Base-by-base conservation (phyloP, 176 grass and related monocot genomes). In the Triticum urartu region DNA sequence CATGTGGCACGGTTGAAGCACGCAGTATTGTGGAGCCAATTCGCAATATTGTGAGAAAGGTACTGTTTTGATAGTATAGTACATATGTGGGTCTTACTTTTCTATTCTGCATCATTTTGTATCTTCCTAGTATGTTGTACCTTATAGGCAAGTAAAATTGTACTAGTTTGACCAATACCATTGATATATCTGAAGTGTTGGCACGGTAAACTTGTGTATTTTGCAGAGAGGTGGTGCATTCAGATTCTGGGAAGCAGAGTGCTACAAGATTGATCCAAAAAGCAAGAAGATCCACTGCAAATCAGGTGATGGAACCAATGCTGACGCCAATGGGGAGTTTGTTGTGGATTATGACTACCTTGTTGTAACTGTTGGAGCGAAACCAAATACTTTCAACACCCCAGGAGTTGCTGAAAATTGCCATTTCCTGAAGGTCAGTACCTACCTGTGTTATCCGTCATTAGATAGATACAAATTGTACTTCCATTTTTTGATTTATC, bases 1-100 rank as follows among this genome's bases (percentile, higher is more conserved):
- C 96, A 68, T 98, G 96, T 79, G 96, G 96, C 47, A 94, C 96
- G 11, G 96, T 98, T 64, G 96, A 98, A 89, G 88, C 93, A 65
- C 91, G 96, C 35, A 98, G 96, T 72, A 95, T 98, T 35, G 93
- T 98, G 10, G 96, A 98, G 75, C 90, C 96, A 43, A 89, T 98
- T 75, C 93, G 93, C 84, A 98, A 90, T 68, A 92, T 98, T 6
- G 86, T 98, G 70, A 94, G 83, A 74, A 95, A 92, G 93, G 96
- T 98, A 89, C 36, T 5, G 8, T 83, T 63, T 36, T 79, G n/a
- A 59, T 58, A 60, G 28, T 36, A 34, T 22, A 25, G 17, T 39
- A 22, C 11, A 64, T 75, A 25, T 40, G 32, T 2, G 62, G 12
- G 65, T 36, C 9, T 75, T 76, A 6, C 56, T 79, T 50, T 5